A percentile compares a stretch with the other conserved stretches of the same genome.
Conservation (phyloP, 1,284 basidiomycete genomes). For the Dichomitus squalens region DNA sequence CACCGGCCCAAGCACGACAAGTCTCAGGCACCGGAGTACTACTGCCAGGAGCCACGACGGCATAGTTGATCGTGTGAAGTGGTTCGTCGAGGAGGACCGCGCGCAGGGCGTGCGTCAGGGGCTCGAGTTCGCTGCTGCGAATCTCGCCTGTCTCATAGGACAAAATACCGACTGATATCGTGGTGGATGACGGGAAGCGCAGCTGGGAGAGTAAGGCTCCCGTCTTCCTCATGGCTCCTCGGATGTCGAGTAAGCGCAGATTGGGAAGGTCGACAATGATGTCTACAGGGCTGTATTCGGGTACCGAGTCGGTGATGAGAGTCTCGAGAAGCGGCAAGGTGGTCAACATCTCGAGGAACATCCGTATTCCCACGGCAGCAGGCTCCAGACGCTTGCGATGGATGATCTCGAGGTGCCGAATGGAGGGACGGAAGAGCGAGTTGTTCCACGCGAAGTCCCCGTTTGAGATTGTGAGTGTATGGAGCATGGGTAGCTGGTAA, state of each 20-base stretch:
- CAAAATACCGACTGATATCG: not conserved
- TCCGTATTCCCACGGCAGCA: not conserved
- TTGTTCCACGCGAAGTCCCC: slow-evolving; percentile 4
- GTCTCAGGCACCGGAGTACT: not conserved
- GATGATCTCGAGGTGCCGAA: slow-evolving; percentile 9
- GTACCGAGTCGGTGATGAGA: not conserved
- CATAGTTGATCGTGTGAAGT: not conserved
- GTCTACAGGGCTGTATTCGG: not conserved
- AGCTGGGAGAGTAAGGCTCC: not conserved
- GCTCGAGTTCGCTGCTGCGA: not conserved
- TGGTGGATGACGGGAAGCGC: not conserved
- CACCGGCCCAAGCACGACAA: not conserved
- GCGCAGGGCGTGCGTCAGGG: not conserved
- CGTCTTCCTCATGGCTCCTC: not conserved
- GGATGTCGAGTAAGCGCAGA: not conserved
- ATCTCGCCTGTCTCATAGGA: not conserved
- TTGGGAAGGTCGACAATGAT: not conserved
- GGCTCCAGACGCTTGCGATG: slow-evolving; percentile 1
- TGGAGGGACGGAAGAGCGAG: slow-evolving; percentile 5
- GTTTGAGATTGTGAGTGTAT: slow-evolving; percentile 3
- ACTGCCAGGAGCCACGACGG: not conserved
- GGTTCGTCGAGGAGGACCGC: not conserved
- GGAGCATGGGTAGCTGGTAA: not conserved
- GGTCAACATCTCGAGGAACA: not conserved
- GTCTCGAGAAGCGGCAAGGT: not conserved